A percentile compares a stretch with the other conserved stretches of the same genome.
phyloP scores from a whole-genome alignment of 257 asterid species.

The Leptodermis oblonga region DNA sequence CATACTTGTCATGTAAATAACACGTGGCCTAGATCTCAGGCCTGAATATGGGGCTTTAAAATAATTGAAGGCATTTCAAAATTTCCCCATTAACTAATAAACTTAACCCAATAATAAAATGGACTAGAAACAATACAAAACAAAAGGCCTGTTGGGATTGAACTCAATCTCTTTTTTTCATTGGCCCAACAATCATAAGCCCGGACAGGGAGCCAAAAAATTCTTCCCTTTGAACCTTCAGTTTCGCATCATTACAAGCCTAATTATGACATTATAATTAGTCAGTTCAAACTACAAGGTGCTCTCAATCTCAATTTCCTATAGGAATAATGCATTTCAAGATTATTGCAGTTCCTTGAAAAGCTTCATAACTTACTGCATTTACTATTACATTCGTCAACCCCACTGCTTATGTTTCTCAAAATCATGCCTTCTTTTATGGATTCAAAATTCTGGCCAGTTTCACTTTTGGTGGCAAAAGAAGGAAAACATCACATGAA shows the following conservation, averaged over 20 bases:
- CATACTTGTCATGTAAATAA: not conserved
- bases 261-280: not conserved
- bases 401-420: not conserved
- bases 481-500: not conserved
- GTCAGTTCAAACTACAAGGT: conserved; percentile 1
- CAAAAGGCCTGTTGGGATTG: too few species aligned
- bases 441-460: not conserved
- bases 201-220: too few species aligned
- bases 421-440: not conserved
- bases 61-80: too few species aligned
- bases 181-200: too few species aligned
- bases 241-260: too few species aligned
- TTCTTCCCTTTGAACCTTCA: too few species aligned
- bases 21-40: not conserved
- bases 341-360: not conserved
- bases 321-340: not conserved
- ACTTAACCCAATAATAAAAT: too few species aligned
- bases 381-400: not conserved
- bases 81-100: too few species aligned
- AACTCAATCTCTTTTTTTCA: too few species aligned
- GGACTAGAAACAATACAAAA: too few species aligned
- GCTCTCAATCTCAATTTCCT: not conserved
- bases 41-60: too few species aligned
- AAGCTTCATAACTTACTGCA: not conserved
- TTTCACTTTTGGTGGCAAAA: not conserved